These are phyloP conservation scores for Patellaria atrata DNA, from an alignment of 495 filamentous ascomycete genomes.

Conservation along the genomic window DNA sequence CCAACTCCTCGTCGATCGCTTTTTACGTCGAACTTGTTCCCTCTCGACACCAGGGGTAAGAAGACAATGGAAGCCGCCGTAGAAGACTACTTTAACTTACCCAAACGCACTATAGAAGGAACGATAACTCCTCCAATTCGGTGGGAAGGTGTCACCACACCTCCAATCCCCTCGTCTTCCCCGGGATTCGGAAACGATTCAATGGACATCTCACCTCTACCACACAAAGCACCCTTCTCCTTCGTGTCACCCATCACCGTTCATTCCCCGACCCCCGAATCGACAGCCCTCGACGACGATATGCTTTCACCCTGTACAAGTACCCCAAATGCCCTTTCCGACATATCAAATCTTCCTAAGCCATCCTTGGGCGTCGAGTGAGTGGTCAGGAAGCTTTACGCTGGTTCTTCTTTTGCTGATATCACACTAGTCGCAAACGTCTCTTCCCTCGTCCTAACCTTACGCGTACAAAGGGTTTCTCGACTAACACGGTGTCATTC, in stretches of 20 bases:
- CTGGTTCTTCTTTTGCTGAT: constrained; percentile 3
- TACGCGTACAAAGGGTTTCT: constrained; percentile 42
- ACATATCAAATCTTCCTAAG: constrained; percentile 14
- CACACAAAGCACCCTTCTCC: constrained; percentile 66
- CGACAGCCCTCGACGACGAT: constrained; percentile 27
- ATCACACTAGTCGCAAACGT: constrained; percentile 40
- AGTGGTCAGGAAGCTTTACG: constrained; percentile 1
- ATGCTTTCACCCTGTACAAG: constrained; percentile 22
- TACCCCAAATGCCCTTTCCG: constrained; percentile 5
- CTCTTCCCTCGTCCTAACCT: constrained; percentile 47
- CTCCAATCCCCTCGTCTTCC: constrained; percentile 70
- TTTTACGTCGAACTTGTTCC: constrained; percentile 69
- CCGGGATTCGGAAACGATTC: constrained; percentile 57
- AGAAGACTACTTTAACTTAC: too few species aligned
- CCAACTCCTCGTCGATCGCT: constrained; percentile 86
- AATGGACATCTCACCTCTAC: constrained; percentile 92
- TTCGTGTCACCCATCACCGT: constrained; percentile 43
- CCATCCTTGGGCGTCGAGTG: constrained; percentile 24
- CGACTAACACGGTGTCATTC: constrained; percentile 35
- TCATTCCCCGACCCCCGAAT: constrained; percentile 49
- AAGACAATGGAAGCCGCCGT: too few species aligned
- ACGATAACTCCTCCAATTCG: constrained; percentile 73
- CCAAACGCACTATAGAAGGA: constrained; percentile 34
- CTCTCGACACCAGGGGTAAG: constrained; percentile 59
- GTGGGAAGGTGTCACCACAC: constrained; percentile 60